Conservation (phyloP, 495 filamentous ascomycete genomes). For the Penicillium daleae region DNA sequence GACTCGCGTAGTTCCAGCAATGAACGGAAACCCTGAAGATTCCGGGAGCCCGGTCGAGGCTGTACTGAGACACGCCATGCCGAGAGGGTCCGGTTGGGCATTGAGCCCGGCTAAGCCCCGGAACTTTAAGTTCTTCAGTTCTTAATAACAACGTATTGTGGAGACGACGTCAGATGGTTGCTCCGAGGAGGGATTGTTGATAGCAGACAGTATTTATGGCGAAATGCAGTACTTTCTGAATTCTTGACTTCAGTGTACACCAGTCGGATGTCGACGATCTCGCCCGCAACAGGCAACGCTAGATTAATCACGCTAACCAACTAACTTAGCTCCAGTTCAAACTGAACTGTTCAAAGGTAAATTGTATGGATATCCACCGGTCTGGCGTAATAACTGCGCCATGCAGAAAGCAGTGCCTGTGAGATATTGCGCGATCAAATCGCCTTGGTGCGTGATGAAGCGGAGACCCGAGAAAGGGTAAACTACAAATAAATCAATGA, state of each 20-base stretch:
- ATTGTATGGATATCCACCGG: background rate
- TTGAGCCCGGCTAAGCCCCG: background rate
- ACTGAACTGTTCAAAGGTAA: background rate
- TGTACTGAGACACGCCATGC: conserved; percentile 4
- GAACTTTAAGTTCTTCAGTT: background rate
- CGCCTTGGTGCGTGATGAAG: too few relatives aligned
- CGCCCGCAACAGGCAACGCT: background rate
- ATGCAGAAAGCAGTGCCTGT: background rate
- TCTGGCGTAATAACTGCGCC: background rate
- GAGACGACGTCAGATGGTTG: background rate
- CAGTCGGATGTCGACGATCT: background rate
- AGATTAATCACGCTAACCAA: background rate
- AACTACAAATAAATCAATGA: background rate
- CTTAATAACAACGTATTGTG: background rate
- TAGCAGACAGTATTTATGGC: background rate
- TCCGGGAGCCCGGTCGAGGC: background rate
- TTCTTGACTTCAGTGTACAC: background rate
- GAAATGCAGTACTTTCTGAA: background rate
- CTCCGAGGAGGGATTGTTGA: background rate
- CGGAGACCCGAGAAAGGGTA: background rate
- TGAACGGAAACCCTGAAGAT: background rate
- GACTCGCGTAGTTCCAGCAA: background rate
- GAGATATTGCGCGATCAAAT: background rate
- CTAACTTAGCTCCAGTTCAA: background rate
- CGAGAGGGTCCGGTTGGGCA: background rate